phyloP scores from a whole-genome alignment of 164 flowering plant species.

The Berberis vulgaris region DNA sequence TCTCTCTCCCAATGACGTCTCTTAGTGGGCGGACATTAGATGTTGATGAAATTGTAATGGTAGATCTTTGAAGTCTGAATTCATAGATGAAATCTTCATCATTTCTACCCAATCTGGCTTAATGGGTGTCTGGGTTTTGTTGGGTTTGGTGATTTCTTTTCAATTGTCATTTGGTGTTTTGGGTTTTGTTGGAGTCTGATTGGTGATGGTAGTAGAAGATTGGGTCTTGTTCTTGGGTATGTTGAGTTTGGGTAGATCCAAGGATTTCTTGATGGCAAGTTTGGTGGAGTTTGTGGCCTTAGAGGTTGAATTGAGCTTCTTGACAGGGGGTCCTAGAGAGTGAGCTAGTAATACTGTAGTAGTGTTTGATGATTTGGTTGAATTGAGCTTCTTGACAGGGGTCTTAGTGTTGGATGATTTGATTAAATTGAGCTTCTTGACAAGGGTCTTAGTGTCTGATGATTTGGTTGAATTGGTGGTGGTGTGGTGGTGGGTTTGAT shows the following conservation, averaged over 20 bases:
- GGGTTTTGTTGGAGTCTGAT: slow-evolving; percentile 12
- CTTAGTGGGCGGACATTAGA: slow-evolving; percentile 37
- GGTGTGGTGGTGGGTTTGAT: slow-evolving; percentile 19
- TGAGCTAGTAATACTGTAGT: background rate
- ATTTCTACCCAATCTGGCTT: slow-evolving; percentile 29
- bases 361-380: slow-evolving; percentile 21
- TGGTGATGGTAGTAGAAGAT: slow-evolving; percentile 17
- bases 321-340: slow-evolving; percentile 11
- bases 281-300: slow-evolving; percentile 16
- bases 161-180: background rate
- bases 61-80: slow-evolving; percentile 36
- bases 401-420: slow-evolving; percentile 12
- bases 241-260: slow-evolving; percentile 35
- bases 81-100: slow-evolving; percentile 52
- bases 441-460: background rate
- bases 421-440: slow-evolving; percentile 51
- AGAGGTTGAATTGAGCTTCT: slow-evolving; percentile 52
- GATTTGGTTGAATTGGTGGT: slow-evolving; percentile 14
- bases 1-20: too few species aligned
- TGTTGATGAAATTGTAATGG: slow-evolving; percentile 64
- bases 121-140: slow-evolving; percentile 15
- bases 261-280: slow-evolving; percentile 31
- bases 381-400: slow-evolving; percentile 41
- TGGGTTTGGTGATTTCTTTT: slow-evolving; percentile 7
- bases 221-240: slow-evolving; percentile 48